Conservation (phyloP, 176 grass and related monocot species). For the Lolium multiflorum region DNA sequence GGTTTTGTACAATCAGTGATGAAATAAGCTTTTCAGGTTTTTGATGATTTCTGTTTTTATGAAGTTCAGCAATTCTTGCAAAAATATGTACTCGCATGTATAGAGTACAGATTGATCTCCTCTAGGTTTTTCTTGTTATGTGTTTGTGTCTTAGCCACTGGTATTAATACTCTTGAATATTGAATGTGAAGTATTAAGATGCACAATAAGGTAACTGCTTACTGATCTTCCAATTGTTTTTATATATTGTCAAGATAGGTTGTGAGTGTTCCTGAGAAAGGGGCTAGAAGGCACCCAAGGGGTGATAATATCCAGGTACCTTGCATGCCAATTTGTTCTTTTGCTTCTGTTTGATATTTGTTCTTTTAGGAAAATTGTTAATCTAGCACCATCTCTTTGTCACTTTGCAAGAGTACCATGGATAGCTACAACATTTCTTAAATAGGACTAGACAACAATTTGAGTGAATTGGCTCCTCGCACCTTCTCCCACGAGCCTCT, state of each 20-base stretch:
- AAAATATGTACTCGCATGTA: conserved; percentile 14
- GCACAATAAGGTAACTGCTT: background rate
- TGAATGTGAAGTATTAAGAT: conserved; percentile 16
- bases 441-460: background rate
- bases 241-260: conserved; percentile 62
- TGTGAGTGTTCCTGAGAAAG: conserved; percentile 86
- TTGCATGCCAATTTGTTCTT: background rate
- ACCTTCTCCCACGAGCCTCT: background rate
- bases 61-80: background rate
- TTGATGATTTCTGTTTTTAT: background rate
- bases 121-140: background rate
- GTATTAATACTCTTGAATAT: background rate
- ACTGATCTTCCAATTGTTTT: conserved; percentile 38
- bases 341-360: conserved; percentile 3
- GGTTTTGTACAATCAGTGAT: background rate
- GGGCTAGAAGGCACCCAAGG: conserved; percentile 76
- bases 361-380: background rate
- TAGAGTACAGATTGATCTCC: background rate
- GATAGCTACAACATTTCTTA: background rate
- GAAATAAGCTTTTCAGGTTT: conserved; percentile 25
- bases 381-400: background rate
- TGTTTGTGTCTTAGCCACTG: background rate
- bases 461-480: background rate
- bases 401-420: background rate
- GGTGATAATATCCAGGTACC: conserved; percentile 80